These are phyloP conservation scores for Rhizopus delemar DNA, from an alignment of 371 early-diverging fungal species.

Conservation along the genomic window DNA sequence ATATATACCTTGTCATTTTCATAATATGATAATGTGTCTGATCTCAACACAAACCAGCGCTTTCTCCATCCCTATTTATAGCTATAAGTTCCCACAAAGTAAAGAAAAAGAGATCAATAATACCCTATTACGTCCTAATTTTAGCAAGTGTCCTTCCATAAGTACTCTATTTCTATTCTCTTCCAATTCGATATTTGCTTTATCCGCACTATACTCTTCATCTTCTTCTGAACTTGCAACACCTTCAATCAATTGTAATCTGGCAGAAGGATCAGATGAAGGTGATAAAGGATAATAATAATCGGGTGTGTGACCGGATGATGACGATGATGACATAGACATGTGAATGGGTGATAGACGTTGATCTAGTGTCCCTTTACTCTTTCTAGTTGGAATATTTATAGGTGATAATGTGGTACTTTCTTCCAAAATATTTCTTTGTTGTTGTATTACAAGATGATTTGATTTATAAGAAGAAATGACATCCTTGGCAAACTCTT, in stretches of 20 bases:
- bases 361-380: not conserved
- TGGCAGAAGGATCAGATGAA: conserved; percentile 30
- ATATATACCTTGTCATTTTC: conserved; percentile 61
- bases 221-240: conserved; percentile 53
- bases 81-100: too few species aligned
- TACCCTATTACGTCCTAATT: conserved; percentile 67
- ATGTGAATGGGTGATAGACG: conserved; percentile 1
- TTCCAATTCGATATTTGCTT: conserved; percentile 38
- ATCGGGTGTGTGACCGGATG: too few species aligned
- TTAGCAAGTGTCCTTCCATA: conserved; percentile 71
- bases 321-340: too few species aligned
- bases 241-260: conserved; percentile 36
- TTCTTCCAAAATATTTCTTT: conserved; percentile 20
- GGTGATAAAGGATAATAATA: conserved; percentile 46
- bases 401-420: conserved; percentile 16
- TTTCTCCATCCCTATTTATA: conserved; percentile 64
- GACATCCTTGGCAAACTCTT: conserved; percentile 49
- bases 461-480: conserved; percentile 41
- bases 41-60: conserved; percentile 83
- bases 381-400: conserved; percentile 19
- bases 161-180: conserved; percentile 55
- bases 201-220: conserved; percentile 39
- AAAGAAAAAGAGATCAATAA: too few species aligned
- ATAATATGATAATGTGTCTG: conserved; percentile 73
- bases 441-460: conserved; percentile 14